phyloP scores from a whole-genome alignment of 169 alveolate species.

The Plasmodium gonderi region DNA sequence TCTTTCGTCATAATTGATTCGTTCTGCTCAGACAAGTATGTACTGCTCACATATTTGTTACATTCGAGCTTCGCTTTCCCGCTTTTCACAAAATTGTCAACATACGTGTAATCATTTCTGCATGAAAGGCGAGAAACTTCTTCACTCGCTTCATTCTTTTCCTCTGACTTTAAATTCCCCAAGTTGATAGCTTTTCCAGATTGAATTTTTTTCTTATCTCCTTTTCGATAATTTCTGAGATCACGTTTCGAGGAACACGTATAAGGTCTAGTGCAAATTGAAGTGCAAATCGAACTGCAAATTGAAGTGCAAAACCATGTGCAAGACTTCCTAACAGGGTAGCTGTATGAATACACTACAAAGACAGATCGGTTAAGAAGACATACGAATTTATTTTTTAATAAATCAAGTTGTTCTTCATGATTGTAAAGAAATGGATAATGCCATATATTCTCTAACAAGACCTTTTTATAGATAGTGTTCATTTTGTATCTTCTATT shows the following conservation, averaged over 20 bases:
- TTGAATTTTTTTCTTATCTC: background rate
- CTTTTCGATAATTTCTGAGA: background rate
- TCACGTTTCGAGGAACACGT: background rate
- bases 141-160: background rate
- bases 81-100: background rate
- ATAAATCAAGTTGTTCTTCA: background rate
- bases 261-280: too few species aligned
- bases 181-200: background rate
- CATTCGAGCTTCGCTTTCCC: background rate
- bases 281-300: too few species aligned
- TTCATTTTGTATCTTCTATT: constrained; percentile 20
- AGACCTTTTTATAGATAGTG: background rate
- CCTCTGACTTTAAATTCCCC: background rate
- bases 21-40: too few species aligned
- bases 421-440: constrained; percentile 6
- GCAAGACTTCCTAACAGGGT: constrained; percentile 7
- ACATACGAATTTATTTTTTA: background rate
- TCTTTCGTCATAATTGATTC: too few species aligned
- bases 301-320: too few species aligned
- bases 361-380: constrained; percentile 6
- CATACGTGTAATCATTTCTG: background rate
- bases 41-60: background rate
- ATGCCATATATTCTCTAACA: constrained; percentile 15
- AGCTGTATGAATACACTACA: constrained; percentile 22
- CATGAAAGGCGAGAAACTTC: background rate